Base-by-base conservation (phyloP, 2,329 filamentous ascomycete genomes). In the Truncatella angustata region DNA sequence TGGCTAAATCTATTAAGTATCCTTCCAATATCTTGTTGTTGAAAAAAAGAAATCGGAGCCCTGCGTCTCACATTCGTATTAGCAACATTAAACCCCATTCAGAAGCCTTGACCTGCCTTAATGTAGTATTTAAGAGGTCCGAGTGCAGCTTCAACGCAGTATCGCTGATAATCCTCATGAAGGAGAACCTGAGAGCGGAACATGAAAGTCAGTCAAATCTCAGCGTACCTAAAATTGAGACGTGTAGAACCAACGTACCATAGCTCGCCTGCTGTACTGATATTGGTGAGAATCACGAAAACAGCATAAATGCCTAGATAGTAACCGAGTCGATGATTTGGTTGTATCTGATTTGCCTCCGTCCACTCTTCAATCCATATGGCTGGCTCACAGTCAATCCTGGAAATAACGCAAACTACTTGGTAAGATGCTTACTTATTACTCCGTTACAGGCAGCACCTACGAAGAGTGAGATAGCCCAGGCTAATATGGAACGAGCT, bases 261-360 rank as follows among this genome's bases (percentile, higher is more conserved):
- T n/a, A 34, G 28, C 23, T 49, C 46, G 6, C 34, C 36, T 20
- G 23, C 35, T 5, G 18, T 24, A n/a, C 18, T 6, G 28, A 43
- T 50, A 14, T 42, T 24, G 23, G 54, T 39, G 6, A 32, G 34
- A 4, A 53, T 47, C 37, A 50, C 44, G 16, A 43, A 44, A 2
- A 53, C 4, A 24, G 48, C 53, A 20, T 60, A 64, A 9, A 62
- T 50, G 1, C 59, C 60, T 2, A 64, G 55, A 30, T 62, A 64
- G 35, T 61, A 58, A 4, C 57, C 60, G 3, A 56, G 48, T 4
- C 43, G 50, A 10, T 51, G 35, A 3, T 51, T 54, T 14, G 53
- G 37, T 1, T 45, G 26, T 4, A 48, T 35, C 14, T 55, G 48
- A 14, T 59, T 60, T 5, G 49, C 50, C 20, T 62, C 59, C 5